Base-by-base conservation (phyloP, 2,329 filamentous ascomycete species). In the Cordyceps farinosa region DNA sequence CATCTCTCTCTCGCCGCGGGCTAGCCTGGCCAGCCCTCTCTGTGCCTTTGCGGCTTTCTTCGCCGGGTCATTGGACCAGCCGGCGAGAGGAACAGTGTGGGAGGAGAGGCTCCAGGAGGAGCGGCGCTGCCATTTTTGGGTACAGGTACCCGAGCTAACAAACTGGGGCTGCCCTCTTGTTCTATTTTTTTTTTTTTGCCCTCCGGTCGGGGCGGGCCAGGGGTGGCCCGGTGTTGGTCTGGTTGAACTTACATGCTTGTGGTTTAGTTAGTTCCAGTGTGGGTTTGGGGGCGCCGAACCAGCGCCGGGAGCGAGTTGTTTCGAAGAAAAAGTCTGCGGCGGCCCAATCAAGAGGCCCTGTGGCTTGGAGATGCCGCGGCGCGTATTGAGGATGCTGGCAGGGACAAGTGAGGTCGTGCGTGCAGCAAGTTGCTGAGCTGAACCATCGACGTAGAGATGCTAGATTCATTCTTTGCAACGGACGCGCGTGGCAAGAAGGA, bases 161-260 rank as follows among this genome's bases (percentile, higher is more conserved):
- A n/a, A 52, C 34, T 62, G 60, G 60, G 60, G 36, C 61, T 30
- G 8, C 29, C 36, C 5, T 22, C 22, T 22, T 22, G 22, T 22
- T 27, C 4, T 57, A 6, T 15, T 32, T 17, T n/a, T 27, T 45
- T 27, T 45, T 29, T 38, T 22, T 62, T 9, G 22, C 22, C 22
- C 22, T 22, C 22, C 48, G 29, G 22, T 59, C 47, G 60, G 52
- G 53, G 61, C 53, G 53, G 61, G 61, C 61, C 53, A 63, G 61
- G 53, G 54, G 61, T 56, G 34, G 38, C 42, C 59, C 59, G 51
- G 51, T 61, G 59, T 61, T 61, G 59, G 59, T 61, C 58, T 50
- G 56, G 45, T 9, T 40, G 34, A 27, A 51, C 56, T 59, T 59
- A 36, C 47, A 34, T 59, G 56, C 22, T 59, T 59, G 56, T 30